Base-by-base conservation (phyloP, 805 yeast genomes). In the Saturnispora zaruensis region DNA sequence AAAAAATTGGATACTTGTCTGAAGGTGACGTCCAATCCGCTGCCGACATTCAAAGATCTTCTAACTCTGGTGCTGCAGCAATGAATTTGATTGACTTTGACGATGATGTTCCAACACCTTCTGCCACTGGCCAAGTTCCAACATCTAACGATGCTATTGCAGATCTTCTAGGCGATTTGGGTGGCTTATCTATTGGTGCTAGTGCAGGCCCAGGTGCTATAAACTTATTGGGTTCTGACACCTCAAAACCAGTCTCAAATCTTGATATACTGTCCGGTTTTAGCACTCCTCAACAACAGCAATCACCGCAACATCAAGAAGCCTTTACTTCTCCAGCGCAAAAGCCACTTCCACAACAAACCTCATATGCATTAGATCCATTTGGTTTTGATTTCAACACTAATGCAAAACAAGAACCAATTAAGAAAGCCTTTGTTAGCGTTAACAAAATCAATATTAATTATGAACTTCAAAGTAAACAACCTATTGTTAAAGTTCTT, bases 81-180 rank as follows among this genome's bases (percentile, higher is more conserved):
- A 56, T 65, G 44, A 68, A 73, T 40, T 71, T 88, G 57, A 84
- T 89, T 53, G 96, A 88, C 61, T 79, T 88, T 57, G 95, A 78
- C 60, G 81, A 73, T 45, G 64, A 65, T 33, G 63, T 58, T 4
- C 56, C 59, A 36, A 46, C 59, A 16, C 36, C 59, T 41, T 24
- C 59, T 30, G 55, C 25, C 28, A 50, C 34, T 45, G 55, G 60
- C 16, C 58, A 59, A 1, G 55, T 59, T 60, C 70, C 68, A 62
- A 70, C 61, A 61, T 68, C 64, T 63, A 74, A 57, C 43, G 72
- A 68, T 55, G 68, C 71, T 13, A 68, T 82, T 47, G 78, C 79
- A 48, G 96, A 89, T 63, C 72, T 90, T 54, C 71, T 89, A 52
- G 81, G 86, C 46, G 93, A 83, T 55, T 69, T 86, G 57, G 75